These are phyloP conservation scores for Magnaporthiopsis incrustans DNA, from an alignment of 2,329 filamentous ascomycete genomes.

Conservation along the genomic window DNA sequence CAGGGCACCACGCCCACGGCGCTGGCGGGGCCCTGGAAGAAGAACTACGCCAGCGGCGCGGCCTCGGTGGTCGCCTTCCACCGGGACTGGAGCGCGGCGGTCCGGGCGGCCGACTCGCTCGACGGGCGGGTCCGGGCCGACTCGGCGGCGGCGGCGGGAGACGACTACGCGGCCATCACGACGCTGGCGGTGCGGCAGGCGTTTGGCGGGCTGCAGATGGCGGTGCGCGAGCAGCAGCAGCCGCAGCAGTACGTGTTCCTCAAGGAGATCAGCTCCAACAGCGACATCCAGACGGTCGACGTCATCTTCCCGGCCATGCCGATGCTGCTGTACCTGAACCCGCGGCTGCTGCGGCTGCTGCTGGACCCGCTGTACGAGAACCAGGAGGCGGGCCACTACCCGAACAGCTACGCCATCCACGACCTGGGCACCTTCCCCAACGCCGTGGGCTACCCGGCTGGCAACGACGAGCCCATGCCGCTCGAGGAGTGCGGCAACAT, in stretches of 20 bases:
- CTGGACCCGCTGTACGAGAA: constrained; percentile 73
- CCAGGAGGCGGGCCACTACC: constrained; percentile 71
- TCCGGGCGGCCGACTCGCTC: constrained; percentile 50
- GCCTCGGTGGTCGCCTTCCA: constrained; percentile 68
- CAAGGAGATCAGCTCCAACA: constrained; percentile 84
- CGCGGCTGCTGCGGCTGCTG: constrained; percentile 67
- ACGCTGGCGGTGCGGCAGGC: constrained; percentile 74
- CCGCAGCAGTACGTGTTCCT: constrained; percentile 65
- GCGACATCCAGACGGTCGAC: constrained; percentile 80
- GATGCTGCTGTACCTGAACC: constrained; percentile 77
- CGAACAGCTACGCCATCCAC: constrained; percentile 70
- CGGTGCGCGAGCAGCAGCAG: constrained; percentile 17
- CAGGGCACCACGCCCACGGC: constrained; percentile 49
- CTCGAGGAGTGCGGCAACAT: constrained; percentile 68
- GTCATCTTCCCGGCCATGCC: constrained; percentile 79
- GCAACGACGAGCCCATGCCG: constrained; percentile 63
- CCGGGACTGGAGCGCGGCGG: constrained; percentile 59
- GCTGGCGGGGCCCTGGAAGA: constrained; percentile 71
- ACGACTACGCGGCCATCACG: constrained; percentile 68
- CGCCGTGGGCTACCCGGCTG: constrained; percentile 60
- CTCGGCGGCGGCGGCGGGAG: constrained; percentile 57
- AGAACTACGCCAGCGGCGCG: constrained; percentile 56
- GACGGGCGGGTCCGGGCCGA: constrained; percentile 61
- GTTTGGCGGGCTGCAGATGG: constrained; percentile 68
- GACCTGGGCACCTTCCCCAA: constrained; percentile 66